These are phyloP conservation scores for Aleurites moluccanus DNA, from an alignment of 441 rosid genomes.

Conservation along the genomic window DNA sequence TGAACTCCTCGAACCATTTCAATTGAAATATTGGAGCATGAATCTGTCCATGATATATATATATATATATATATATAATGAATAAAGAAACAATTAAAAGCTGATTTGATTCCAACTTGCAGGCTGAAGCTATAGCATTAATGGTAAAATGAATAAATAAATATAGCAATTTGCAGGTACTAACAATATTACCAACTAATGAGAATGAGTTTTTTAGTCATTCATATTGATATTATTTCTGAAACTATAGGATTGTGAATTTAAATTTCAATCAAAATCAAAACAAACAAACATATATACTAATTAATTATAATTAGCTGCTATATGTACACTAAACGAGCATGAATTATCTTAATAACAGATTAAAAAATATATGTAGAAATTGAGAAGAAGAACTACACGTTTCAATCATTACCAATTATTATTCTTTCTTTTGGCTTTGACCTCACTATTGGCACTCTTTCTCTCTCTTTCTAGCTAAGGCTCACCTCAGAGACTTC, in stretches of 20 bases:
- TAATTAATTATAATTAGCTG: not conserved
- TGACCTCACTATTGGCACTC: constrained; percentile 18
- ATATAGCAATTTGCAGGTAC: not conserved
- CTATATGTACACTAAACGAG: not conserved
- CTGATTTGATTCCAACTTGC: not conserved
- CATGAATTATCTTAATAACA: not conserved
- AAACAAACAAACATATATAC: not conserved
- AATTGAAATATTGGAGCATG: not conserved
- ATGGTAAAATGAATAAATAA: not conserved
- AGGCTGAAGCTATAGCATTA: not conserved
- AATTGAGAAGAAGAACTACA: constrained; percentile 9
- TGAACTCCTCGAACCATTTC: not conserved
- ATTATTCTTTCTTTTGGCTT: constrained; percentile 23
- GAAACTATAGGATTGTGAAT: no score
- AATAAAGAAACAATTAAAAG: not conserved
- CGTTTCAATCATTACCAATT: constrained; percentile 27
- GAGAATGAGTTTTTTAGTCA: no score
- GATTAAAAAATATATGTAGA: not conserved
- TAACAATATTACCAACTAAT: not conserved
- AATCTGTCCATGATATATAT: not conserved
- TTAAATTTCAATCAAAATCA: no score
- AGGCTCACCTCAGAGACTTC: constrained; percentile 4
- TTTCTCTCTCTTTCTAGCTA: not conserved
- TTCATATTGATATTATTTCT: no score
- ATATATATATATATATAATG: not conserved